Base-by-base conservation (phyloP, 2,329 filamentous ascomycete species). In the Ramularia collo-cygni region DNA sequence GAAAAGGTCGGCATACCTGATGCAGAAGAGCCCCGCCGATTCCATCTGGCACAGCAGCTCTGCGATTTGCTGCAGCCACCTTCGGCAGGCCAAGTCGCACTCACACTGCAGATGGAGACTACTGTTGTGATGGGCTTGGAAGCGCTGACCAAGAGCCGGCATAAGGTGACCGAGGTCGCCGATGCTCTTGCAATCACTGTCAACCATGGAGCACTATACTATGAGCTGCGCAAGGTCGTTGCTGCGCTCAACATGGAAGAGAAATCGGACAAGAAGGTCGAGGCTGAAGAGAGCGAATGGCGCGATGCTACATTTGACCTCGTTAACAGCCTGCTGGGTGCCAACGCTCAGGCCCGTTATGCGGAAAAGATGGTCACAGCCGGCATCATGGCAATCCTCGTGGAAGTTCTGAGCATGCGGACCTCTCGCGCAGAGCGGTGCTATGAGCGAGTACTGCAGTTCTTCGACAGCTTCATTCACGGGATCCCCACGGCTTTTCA, bases 131-230 rank as follows among this genome's bases (percentile, higher is more conserved):
- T 79, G 37, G 76, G 90, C 1, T 71, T 99, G 36, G 88, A 95
- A 59, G 85, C 86, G n/a, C 72, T 98, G 41, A 79, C 85, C 5
- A 83, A 79, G 57, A 86, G 86, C 59, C 82, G 84, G 54, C 69
- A 74, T 41, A 89, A 87, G 57, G 77, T 82, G 19, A 70, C 79
- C 24, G 92, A 98, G 60, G 83, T 98, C 16, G 81, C 88, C 48
- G 81, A 86, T 29, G 88, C 92, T n/a, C 70, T 99, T 29, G 94
- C 88, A 56, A 86, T 93, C 38, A 95, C 90, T 53, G 90, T 96
- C 27, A 96, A 94, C 55, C 93, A 98, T 55, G 93, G 92, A 10
- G 83, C 96, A 19, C 73, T 99, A 31, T 83, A 96, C 51, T 96
- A 95, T 57, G 77, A 95, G 51, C 83, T 95, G 35, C 79, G 90